A percentile compares a stretch with the other conserved stretches of the same genome.
phyloP scores from a whole-genome alignment of 2,329 filamentous ascomycete species.

The Penicillium sp. region DNA sequence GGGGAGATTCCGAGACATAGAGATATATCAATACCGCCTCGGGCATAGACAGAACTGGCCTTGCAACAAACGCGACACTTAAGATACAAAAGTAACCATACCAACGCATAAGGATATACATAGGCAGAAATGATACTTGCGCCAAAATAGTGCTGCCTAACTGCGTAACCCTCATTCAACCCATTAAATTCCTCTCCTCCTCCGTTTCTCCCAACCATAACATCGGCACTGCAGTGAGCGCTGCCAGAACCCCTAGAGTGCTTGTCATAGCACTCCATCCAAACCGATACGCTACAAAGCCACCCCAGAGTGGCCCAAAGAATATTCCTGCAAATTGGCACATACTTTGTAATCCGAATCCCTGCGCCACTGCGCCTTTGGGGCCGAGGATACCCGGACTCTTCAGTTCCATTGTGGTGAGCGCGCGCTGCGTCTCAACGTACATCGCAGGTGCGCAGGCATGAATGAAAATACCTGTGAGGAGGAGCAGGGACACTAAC shows the following conservation, averaged over 20 bases:
- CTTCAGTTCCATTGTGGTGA: constrained; percentile 59
- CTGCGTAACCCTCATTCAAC: constrained; percentile 8
- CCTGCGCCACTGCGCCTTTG: constrained; percentile 58
- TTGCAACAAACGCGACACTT: neutral
- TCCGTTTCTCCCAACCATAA: constrained; percentile 18
- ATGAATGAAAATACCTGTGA: constrained; percentile 60
- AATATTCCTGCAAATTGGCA: constrained; percentile 61
- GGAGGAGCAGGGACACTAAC: constrained; percentile 60
- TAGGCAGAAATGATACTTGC: constrained; percentile 1
- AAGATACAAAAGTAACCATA: neutral
- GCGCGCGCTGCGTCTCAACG: constrained; percentile 63
- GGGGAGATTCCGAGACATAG: neutral
- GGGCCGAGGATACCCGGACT: constrained; percentile 64
- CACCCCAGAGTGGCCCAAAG: constrained; percentile 59
- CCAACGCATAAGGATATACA: neutral
- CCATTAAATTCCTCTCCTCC: constrained; percentile 1
- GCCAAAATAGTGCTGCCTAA: constrained; percentile 2
- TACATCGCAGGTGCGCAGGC: constrained; percentile 65
- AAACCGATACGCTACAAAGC: constrained; percentile 38
- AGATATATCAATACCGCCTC: neutral
- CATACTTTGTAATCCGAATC: constrained; percentile 65
- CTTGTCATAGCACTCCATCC: constrained; percentile 35
- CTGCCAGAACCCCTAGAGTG: constrained; percentile 30
- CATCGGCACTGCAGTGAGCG: constrained; percentile 30
- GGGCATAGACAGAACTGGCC: neutral